Conservation (phyloP, 176 grass and related monocot species). For the Phragmites australis region DNA sequence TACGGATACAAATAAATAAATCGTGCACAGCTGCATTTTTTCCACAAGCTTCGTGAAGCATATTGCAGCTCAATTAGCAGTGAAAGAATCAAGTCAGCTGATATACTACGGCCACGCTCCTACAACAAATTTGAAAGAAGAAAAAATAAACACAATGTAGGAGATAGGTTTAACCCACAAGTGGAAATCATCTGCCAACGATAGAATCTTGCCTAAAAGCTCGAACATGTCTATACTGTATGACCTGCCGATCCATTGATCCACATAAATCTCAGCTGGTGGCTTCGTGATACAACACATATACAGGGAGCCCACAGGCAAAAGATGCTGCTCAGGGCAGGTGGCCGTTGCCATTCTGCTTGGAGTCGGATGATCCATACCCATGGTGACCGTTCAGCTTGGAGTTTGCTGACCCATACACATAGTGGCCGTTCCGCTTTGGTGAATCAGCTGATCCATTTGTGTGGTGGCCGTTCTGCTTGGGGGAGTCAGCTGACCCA, state of each 20-base stretch:
- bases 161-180: constrained; percentile 26
- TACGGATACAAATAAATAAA: constrained; percentile 25
- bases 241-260: constrained; percentile 27
- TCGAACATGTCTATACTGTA: not conserved
- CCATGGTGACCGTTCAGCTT: constrained; percentile 27
- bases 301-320: constrained; percentile 35
- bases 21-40: constrained; percentile 2
- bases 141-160: constrained; percentile 17
- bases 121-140: constrained; percentile 33
- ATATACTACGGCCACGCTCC: constrained; percentile 34
- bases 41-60: not conserved
- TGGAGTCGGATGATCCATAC: constrained; percentile 33
- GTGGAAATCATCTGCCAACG: constrained; percentile 22
- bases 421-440: constrained; percentile 34
- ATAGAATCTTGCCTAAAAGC: constrained; percentile 32
- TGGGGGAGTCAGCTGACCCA: constrained; percentile 26
- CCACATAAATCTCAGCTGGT: constrained; percentile 11
- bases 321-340: constrained; percentile 24
- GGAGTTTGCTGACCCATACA: constrained; percentile 23
- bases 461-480: constrained; percentile 32
- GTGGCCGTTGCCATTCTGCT: constrained; percentile 38
- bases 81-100: constrained; percentile 47
- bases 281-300: constrained; percentile 32
- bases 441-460: constrained; percentile 24
- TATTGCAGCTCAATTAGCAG: constrained; percentile 37